Conservation (phyloP, 148 eudicot genomes). For the Chenopodium quinoa region DNA sequence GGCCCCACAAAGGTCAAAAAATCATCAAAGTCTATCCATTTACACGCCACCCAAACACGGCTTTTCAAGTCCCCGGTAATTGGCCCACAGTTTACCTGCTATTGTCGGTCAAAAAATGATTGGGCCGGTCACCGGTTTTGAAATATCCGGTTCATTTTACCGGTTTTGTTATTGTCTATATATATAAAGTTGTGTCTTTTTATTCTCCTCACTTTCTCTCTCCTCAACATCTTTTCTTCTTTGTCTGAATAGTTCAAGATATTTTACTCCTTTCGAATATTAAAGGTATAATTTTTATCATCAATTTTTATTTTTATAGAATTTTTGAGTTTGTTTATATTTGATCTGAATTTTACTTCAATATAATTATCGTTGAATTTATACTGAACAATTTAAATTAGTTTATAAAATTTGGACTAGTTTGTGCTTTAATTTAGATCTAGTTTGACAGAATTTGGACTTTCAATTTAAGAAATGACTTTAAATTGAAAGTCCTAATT, state of each 20-base stretch:
- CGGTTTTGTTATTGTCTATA: conserved; percentile 9
- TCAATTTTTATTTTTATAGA: neutral
- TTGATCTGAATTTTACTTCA: no score
- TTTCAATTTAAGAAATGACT: neutral
- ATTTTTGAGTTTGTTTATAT: neutral
- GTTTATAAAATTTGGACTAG: neutral
- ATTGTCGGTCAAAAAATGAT: neutral
- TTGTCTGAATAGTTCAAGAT: conserved; percentile 18
- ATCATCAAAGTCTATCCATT: conserved; percentile 27
- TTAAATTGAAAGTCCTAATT: no score
- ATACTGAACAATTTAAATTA: neutral
- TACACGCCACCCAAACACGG: conserved; percentile 34
- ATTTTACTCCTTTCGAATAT: conserved; percentile 10
- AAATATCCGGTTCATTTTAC: conserved; percentile 14
- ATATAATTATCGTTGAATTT: neutral
- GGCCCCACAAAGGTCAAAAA: conserved; percentile 26
- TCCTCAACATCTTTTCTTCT: neutral
- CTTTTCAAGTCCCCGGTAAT: conserved; percentile 16
- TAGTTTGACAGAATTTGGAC: neutral
- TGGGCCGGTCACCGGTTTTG: conserved; percentile 9
- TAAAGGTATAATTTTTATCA: conserved; percentile 7
- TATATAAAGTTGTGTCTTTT: neutral
- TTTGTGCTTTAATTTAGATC: neutral
- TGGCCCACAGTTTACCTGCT: conserved; percentile 16
- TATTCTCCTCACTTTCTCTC: conserved; percentile 4